Base-by-base conservation (phyloP, 2,329 filamentous ascomycete genomes). In the Juglanconis oblonga region DNA sequence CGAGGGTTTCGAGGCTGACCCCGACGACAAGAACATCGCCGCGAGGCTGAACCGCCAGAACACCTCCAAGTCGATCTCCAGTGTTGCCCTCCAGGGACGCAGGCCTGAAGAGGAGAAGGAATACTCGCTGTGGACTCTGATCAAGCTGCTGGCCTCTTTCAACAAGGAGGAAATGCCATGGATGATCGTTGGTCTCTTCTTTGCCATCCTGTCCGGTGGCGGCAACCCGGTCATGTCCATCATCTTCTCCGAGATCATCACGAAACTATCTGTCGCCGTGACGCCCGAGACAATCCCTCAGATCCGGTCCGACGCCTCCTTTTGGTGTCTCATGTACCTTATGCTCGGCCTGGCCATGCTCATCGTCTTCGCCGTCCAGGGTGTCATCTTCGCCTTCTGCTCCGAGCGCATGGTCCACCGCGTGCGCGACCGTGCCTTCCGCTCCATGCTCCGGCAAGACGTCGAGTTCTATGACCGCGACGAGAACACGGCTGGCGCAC, bases 391-490 rank as follows among this genome's bases (percentile, higher is more conserved):
- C 67, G 93, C 92, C 17, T 87, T 87, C 68, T 93, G 91, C 76
- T 95, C 92, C n/a, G 91, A 96, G 76, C 83, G 87, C 45, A 83
- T 98, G 31, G 84, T 97, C 57, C 90, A 91, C 71, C 87, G 92
- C 24, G 91, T 94, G 1, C 86, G 95, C 67, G 87, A 95, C 72
- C 81, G 81, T 59, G 90, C 92, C 6, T 97, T 99, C 79, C 84
- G 93, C 36, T 82, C 88, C 31, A 92, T 98, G 78, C 85, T 98
- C 55, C 90, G 93, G 65, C 94, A 98, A 74, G 95, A 98, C 64
- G 93, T 98, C 61, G 80, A 87, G 33, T 98, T 93, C 74, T 99
- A 97, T 67, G 95, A 98, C 73, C 82, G 81, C 49, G 91, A 96
- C 64, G 89, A 95, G 72, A 96, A 98, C 72, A 92, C 90, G 6